Base-by-base conservation (phyloP, 192 early-diverging fungal species). In the Entophlyctis helioformis region DNA sequence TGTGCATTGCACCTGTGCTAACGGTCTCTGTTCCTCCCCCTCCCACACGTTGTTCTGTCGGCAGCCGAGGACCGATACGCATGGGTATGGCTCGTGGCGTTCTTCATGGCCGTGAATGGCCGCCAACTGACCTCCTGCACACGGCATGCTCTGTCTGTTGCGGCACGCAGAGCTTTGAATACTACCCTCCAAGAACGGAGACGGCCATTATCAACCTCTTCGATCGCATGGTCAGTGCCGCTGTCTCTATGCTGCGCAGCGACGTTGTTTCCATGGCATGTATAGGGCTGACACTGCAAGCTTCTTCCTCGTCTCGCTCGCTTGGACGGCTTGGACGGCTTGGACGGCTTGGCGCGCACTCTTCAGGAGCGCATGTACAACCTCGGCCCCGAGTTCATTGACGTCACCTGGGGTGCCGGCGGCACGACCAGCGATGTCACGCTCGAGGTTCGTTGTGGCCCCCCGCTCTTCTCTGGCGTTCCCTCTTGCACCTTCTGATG, bases 151-250 rank as follows among this genome's bases (percentile, higher is more conserved):
- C 3, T 42, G 10, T 32, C 36, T 36, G 7, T 11, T 29, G 2
- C 26, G 33, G 40, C 18, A 7, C 43, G 25, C 40, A 62, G 74
- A 95, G 91, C 25, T 89, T 98, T 51, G 96, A 98, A 68, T 98
- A 85, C 68, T 98, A 96, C 52, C 93, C 96, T 26, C 96, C 96
- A 36, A 98, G 93, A 65, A 98, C 96, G n/a, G 78, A 83, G 38
- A 50, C 86, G 67, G 93, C 91, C 52, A 86, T 97, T 50, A 78
- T 81, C 63, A 97, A 97, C 72, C 64, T 97, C 49, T 93, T 87
- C 60, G 94, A 97, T 56, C 89, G 94, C 51, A 86, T 97, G 62
- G 67, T 59, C 39, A 11, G 49, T 37, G 38, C n/a, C 38, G 13
- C 11, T n/a, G 20, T 7, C 32, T 15, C 7, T 10, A 15, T 10